Base-by-base conservation (phyloP, 1,284 basidiomycete species). In the Anthracocystis setariae region DNA sequence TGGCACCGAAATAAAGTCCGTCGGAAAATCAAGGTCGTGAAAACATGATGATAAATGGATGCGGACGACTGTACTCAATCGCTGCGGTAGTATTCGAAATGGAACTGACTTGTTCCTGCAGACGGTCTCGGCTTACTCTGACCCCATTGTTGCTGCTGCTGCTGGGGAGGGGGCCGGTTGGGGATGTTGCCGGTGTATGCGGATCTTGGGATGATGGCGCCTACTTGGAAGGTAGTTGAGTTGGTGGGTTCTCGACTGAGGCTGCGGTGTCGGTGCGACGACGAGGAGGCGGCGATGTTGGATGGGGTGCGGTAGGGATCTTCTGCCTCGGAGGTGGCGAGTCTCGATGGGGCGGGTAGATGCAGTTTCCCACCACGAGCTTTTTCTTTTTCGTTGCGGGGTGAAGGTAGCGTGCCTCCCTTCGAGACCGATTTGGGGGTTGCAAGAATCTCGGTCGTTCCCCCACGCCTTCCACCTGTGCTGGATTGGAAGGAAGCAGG, bases 221-320 rank as follows among this genome's bases (percentile, higher is more conserved):
- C 67, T 15, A 70, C 67, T 27, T 69, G 51, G 20, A 69, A 69
- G 4, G 52, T 40, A 3, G 66, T 69, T 10, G 32, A 23, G 5
- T 37, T 8, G 3, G 39, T 49, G 4, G 37, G n/a, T 35, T 21
- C 35, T 37, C 35, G 7, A 17, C 24, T 39, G 13, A 32, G 5
- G 20, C 20, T 18, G 18, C 17, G 25, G 40, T 8, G 18, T 47
- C 23, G 33, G 47, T 12, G 15, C 8, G 15, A n/a, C n/a, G n/a
- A n/a, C 10, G 47, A 39, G 8, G 13, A 15, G 2, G 8, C 5
- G 35, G 38, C 32, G 8, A 49, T 46, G 46, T 21, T 21, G 2
- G 29, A 44, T 4, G 48, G 40, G 17, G 58, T 53, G 9, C 49
- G 18, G 24, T 61, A 67, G 0, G 64, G 64, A 38, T 61, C 64